Evolutionary conservation across 495 filamentous ascomycete genomes (phyloP).

Genomic region (Apiosordaria backusii): DNA sequence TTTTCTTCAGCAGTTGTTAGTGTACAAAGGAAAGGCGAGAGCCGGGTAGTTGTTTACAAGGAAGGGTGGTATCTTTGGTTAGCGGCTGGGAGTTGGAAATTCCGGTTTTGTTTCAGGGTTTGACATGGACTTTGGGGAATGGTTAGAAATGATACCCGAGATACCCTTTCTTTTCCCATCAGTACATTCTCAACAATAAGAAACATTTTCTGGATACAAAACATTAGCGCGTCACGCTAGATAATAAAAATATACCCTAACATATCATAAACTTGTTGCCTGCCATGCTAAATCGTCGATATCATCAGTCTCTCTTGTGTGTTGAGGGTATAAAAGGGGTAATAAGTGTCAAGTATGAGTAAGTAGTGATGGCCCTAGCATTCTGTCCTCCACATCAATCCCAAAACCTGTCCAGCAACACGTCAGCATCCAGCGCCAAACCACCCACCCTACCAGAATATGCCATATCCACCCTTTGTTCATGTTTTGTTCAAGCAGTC

Average conservation of each 20-base stretch:
- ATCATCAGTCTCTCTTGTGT: background rate
- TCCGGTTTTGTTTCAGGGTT: too few species aligned
- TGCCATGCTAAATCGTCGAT: background rate
- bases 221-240: background rate
- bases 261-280: background rate
- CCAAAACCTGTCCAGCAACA: background rate
- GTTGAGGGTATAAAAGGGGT: background rate
- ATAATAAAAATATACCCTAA: background rate
- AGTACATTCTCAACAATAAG: background rate
- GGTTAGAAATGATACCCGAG: background rate
- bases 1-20: too few species aligned
- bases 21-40: too few species aligned
- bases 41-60: too few species aligned
- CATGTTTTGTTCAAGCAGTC: background rate
- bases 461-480: background rate
- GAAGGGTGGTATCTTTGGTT: too few species aligned
- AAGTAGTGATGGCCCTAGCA: background rate
- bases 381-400: background rate
- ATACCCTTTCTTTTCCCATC: background rate
- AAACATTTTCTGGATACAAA: background rate
- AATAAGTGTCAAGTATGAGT: background rate
- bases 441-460: too few species aligned
- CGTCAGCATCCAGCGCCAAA: background rate
- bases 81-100: background rate
- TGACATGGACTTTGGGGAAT: background rate